Evolutionary conservation across 2,329 filamentous ascomycete genomes (phyloP), one percentile per base, ranked within the genome.

Genomic region (Teratosphaeria nubilosa): DNA sequence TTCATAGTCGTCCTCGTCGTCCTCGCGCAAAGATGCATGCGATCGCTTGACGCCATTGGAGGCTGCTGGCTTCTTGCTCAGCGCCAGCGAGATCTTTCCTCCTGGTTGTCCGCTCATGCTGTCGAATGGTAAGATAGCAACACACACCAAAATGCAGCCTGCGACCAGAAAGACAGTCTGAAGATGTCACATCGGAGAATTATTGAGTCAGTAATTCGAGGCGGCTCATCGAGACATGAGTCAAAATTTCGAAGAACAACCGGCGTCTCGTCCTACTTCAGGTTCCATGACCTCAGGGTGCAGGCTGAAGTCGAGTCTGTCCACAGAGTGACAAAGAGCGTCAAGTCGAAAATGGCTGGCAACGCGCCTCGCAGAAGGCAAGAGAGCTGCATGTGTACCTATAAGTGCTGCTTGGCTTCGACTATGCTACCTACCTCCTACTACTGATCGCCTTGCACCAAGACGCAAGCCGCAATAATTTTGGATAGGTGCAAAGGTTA

Each of bases 1-100:
- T n/a, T 85, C 85, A 41, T 73, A 74, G 56, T 72, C 85, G 58
- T 76, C 74, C 48, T 76, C 77, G 58, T 73, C 66, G 37, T 70
- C 66, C 25, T 68, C 64, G 54, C 59, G 73, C 51, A 75, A 70
- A 32, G 68, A 71, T 31, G 73, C 69, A 59, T 70, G 71, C 5
- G 75, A 68, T 54, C 77, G 70, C 65, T 78, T 77, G 64, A 74
- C 60, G 54, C 69, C 73, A 64, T 75, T 69, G 13, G 68, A 65
- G 20, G 68, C 61, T 24, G 63, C 56, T 9, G 69, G 63, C 34
- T 63, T 55, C 31, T 63, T 63, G 30, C 60, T 59, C n/a, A 71
- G 66, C 34, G 68, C 63, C 24, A 71, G 63, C 13, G 68, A 70
- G 45, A 71, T 68, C 56, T 69, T 70, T 50, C 53, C 59, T 53